phyloP scores from a whole-genome alignment of 345 rosid genomes.

The Moringa oleifera region DNA sequence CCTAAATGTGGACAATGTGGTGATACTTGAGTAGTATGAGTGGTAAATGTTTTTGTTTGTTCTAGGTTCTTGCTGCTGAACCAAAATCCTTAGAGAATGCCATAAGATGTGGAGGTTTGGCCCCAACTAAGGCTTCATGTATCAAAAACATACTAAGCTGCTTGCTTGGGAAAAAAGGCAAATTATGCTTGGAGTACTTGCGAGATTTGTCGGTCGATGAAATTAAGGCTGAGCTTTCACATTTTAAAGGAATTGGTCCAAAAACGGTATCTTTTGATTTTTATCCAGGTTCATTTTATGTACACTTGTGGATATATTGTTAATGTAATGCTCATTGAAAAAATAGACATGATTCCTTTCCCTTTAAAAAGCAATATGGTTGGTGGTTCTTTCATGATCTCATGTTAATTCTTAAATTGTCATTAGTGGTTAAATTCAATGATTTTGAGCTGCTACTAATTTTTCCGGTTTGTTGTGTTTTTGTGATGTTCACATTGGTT shows the following conservation, averaged over 20 bases:
- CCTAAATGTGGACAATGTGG: not conserved
- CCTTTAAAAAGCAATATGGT: no score
- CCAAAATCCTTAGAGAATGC: constrained; percentile 50
- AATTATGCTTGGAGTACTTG: constrained; percentile 75
- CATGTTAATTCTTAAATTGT: no score
- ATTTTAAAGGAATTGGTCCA: constrained; percentile 74
- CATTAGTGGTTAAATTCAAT: no score
- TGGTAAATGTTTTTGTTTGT: constrained; percentile 7
- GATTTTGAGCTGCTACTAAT: no score
- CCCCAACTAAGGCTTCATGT: constrained; percentile 72
- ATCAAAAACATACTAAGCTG: constrained; percentile 59
- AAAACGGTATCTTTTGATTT: constrained; percentile 49
- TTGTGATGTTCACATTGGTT: no score
- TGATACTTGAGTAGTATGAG: not conserved
- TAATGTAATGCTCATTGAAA: no score
- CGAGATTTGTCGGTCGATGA: constrained; percentile 53
- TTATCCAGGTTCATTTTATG: no score
- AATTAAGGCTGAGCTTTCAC: constrained; percentile 75
- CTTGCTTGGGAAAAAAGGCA: constrained; percentile 56
- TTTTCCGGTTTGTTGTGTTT: no score
- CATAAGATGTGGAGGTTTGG: constrained; percentile 88
- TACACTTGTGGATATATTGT: no score
- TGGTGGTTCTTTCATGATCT: no score
- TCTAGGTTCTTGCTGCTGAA: constrained; percentile 73
- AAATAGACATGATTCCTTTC: no score